Evolutionary conservation across 2,329 filamentous ascomycete species (phyloP).

Genomic region (Elsinoe australis): DNA sequence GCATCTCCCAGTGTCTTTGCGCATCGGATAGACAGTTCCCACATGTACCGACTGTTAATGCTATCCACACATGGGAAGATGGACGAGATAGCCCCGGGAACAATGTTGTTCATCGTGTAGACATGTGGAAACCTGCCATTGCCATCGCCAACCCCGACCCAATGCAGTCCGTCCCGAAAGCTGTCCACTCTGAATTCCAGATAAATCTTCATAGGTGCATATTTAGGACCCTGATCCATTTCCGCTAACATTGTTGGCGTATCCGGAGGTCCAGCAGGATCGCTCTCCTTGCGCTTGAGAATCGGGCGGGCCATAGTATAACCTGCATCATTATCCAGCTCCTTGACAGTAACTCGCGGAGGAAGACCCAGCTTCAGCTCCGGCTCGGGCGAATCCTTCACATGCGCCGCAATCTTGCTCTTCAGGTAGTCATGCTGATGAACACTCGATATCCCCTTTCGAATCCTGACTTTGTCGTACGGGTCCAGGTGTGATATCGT

Average conservation of each 20-base stretch:
- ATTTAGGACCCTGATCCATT: conserved; percentile 34
- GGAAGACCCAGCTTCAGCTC: conserved; percentile 55
- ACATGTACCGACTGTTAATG: conserved; percentile 68
- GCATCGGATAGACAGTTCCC: conserved; percentile 81
- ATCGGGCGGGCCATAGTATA: conserved; percentile 33
- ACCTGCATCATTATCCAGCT: conserved; percentile 47
- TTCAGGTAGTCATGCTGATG: conserved; percentile 72
- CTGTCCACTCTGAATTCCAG: conserved; percentile 72
- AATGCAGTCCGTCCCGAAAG: conserved; percentile 81
- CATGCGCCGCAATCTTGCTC: conserved; percentile 55
- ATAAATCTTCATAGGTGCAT: conserved; percentile 53
- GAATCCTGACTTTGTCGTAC: conserved; percentile 57
- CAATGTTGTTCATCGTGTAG: conserved; percentile 75
- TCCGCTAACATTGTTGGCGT: conserved; percentile 25
- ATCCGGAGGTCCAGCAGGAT: conserved; percentile 29
- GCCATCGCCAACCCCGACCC: conserved; percentile 72
- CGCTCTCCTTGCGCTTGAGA: conserved; percentile 28
- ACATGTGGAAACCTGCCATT: conserved; percentile 83
- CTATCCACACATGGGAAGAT: conserved; percentile 94
- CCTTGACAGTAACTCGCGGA: conserved; percentile 53
- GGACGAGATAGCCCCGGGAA: conserved; percentile 71
- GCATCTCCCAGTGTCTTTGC: conserved; percentile 79
- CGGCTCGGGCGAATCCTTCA: conserved; percentile 46
- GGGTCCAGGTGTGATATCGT: conserved; percentile 52
- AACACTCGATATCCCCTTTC: conserved; percentile 51